These are phyloP conservation scores for Beta macrorhiza DNA, from an alignment of 179 eudicot genomes.

Conservation along the genomic window DNA sequence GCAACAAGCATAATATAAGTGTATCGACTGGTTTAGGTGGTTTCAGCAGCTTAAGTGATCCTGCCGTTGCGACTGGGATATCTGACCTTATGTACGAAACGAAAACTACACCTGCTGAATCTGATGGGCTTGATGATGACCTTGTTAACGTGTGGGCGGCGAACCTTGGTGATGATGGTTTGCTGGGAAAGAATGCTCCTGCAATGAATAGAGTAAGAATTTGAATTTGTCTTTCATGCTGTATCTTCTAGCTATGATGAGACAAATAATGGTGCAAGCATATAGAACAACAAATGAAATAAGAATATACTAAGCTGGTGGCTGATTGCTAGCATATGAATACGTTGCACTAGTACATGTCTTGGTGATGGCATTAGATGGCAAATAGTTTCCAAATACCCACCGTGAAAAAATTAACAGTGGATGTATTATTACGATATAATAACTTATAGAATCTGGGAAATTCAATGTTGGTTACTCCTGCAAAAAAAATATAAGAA, in stretches of 20 bases:
- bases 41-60: conserved; percentile 56
- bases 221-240: conserved; percentile 7
- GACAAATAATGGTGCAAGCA: not conserved
- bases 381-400: too few relatives aligned
- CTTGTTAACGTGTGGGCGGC: conserved; percentile 97
- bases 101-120: conserved; percentile 43
- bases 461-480: too few relatives aligned
- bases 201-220: conserved; percentile 87
- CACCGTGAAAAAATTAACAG: too few relatives aligned
- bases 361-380: too few relatives aligned
- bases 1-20: conserved; percentile 85
- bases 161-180: conserved; percentile 93
- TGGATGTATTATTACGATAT: too few relatives aligned
- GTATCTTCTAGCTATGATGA: not conserved
- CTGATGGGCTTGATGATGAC: conserved; percentile 87
- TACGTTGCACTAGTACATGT: too few relatives aligned
- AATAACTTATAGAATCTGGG: too few relatives aligned
- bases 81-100: conserved; percentile 91
- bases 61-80: conserved; percentile 94
- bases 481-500: too few relatives aligned
- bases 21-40: conserved; percentile 57
- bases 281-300: not conserved
- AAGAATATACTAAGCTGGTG: too few relatives aligned
- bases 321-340: too few relatives aligned
- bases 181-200: conserved; percentile 88